Conservation (phyloP, 805 yeast species). For the Metschnikowia gelsemii region DNA sequence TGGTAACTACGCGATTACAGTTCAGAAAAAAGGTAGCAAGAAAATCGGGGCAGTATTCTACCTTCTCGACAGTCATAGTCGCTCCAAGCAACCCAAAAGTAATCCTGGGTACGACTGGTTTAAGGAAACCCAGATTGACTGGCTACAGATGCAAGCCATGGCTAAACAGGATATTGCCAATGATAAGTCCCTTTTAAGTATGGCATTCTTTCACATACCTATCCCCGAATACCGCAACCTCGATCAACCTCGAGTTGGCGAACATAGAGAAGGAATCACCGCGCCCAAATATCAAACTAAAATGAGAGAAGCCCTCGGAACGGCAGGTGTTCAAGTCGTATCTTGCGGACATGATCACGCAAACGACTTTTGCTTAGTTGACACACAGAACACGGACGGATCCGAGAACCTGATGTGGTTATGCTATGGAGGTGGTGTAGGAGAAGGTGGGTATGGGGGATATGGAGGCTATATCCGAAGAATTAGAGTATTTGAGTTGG, state of each 20-base stretch:
- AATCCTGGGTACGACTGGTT: slow-evolving; percentile 86
- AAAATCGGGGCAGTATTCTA: slow-evolving; percentile 57
- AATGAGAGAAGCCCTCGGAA: slow-evolving; percentile 55
- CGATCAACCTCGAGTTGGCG: slow-evolving; percentile 55
- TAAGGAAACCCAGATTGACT: slow-evolving; percentile 64
- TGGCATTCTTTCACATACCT: slow-evolving; percentile 96
- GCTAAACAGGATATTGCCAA: slow-evolving; percentile 27
- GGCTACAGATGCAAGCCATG: slow-evolving; percentile 37
- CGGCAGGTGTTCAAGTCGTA: slow-evolving; percentile 70
- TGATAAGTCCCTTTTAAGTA: slow-evolving; percentile 48
- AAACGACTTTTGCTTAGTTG: slow-evolving; percentile 81
- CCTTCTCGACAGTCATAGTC: slow-evolving; percentile 82
- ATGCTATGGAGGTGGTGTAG: slow-evolving; percentile 92
- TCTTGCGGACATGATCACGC: slow-evolving; percentile 95
- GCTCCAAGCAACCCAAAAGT: slow-evolving; percentile 63
- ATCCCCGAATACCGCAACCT: slow-evolving; percentile 73
- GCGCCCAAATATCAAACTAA: slow-evolving; percentile 75
- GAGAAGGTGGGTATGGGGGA: slow-evolving; percentile 96
- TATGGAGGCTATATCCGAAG: slow-evolving; percentile 86
- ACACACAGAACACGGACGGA: slow-evolving; percentile 33
- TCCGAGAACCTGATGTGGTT: slow-evolving; percentile 58
- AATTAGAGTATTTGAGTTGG: slow-evolving; percentile 67
- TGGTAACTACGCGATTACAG: slow-evolving; percentile 68
- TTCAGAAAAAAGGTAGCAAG: slow-evolving; percentile 38
- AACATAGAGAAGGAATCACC: slow-evolving; percentile 67